These are phyloP conservation scores for Barnettozyma botsteinii DNA, from an alignment of 805 yeast genomes.

Conservation along the genomic window DNA sequence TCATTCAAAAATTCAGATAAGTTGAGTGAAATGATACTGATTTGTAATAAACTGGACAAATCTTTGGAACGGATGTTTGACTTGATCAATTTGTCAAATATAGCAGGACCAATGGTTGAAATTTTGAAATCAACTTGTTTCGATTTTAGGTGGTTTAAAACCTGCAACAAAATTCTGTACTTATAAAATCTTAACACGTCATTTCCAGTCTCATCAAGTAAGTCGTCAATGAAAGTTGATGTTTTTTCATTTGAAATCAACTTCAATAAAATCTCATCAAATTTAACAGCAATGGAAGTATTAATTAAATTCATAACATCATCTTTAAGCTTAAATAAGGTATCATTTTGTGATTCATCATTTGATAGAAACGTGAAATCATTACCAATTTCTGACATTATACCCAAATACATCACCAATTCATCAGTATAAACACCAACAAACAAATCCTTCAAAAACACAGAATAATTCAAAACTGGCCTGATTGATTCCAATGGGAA, in stretches of 20 bases:
- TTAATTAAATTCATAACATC: not conserved
- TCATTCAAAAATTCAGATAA: constrained; percentile 32
- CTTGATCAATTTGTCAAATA: constrained; percentile 30
- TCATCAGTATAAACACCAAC: constrained; percentile 8
- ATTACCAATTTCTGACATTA: constrained; percentile 31
- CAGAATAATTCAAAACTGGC: constrained; percentile 21
- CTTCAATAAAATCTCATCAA: not conserved
- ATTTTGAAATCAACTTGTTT: constrained; percentile 4
- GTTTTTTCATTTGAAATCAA: not conserved
- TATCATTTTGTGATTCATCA: constrained; percentile 2
- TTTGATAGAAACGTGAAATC: constrained; percentile 34
- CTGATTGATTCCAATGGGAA: constrained; percentile 14
- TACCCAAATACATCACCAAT: constrained; percentile 24
- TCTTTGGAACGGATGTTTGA: constrained; percentile 30
- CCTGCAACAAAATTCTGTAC: constrained; percentile 29
- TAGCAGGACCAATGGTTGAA: not conserved
- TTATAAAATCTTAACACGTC: constrained; percentile 27
- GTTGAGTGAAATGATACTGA: constrained; percentile 32
- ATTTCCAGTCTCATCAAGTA: not conserved
- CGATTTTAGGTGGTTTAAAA: constrained; percentile 29
- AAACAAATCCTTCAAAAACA: constrained; percentile 24
- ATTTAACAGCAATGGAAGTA: not conserved
- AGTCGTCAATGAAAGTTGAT: constrained; percentile 2
- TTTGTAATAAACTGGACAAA: constrained; percentile 18
- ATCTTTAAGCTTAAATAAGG: not conserved